phyloP scores from a whole-genome alignment of 1,139 yeast genomes.

The Pichia inconspicua region DNA sequence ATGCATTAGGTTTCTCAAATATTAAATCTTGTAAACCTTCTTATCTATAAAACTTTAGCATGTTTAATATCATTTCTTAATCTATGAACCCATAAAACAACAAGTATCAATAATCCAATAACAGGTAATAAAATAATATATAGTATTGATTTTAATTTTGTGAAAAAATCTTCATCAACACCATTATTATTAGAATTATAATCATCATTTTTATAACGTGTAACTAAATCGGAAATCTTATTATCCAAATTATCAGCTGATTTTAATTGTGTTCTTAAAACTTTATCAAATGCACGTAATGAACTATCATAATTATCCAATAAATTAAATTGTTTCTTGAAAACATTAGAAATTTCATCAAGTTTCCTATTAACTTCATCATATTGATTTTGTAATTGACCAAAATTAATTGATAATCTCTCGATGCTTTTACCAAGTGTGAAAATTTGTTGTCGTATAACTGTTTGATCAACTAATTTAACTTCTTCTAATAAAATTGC shows the following conservation, averaged over 20 bases:
- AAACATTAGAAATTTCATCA: conserved; percentile 14
- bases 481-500: background rate
- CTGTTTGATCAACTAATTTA: conserved; percentile 5
- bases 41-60: conserved; percentile 39
- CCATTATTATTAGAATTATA: background rate
- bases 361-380: conserved; percentile 16
- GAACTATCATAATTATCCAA: conserved; percentile 20
- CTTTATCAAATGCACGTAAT: conserved; percentile 18
- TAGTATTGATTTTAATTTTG: conserved; percentile 10
- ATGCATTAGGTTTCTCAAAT: conserved; percentile 36
- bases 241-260: conserved; percentile 17
- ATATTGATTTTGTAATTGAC: conserved; percentile 13
- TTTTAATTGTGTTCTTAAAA: conserved; percentile 21
- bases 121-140: conserved; percentile 35
- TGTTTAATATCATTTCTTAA: conserved; percentile 50
- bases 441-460: conserved; percentile 18
- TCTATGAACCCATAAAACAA: conserved; percentile 37
- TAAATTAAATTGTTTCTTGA: conserved; percentile 19
- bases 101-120: conserved; percentile 32
- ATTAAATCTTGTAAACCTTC: conserved; percentile 37
- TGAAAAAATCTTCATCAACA: conserved; percentile 1
- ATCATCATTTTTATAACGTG: conserved; percentile 9
- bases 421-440: conserved; percentile 18
- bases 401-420: conserved; percentile 14
- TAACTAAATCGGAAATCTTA: conserved; percentile 16